Evolutionary conservation across 202 grass and related monocot species (phyloP), one percentile per base, ranked within the genome.

Genomic region (Schoenoplectus tabernaemontani): DNA sequence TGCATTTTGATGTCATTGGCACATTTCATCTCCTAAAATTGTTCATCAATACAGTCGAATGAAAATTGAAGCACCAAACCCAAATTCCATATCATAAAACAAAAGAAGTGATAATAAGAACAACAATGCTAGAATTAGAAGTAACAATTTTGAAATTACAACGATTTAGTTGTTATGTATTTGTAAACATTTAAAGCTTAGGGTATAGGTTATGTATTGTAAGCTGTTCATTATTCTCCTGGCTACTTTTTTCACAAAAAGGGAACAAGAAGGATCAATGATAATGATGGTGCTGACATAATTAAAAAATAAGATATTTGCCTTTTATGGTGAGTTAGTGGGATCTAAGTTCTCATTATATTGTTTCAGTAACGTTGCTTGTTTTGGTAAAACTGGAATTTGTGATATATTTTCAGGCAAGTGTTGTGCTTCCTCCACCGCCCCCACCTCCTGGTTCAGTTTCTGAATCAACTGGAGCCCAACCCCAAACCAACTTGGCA

Each of bases 361-460:
- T 19, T 75, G 7, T 51, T 75, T 34, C 46, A 34, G 30, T 54
- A 75, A 54, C 7, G 34, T 75, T 20, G 13, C 32, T 32, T 73
- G 68, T 73, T 50, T 32, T 73, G 37, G 30, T 78, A 20, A 38
- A 78, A 42, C 3, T 78, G 51, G 9, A 60, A 41, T 46, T 59
- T 46, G 5, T 78, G 53, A 9, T 62, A 16, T 43, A 17, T 24
- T 89, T 89, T 79, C 83, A 99, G 91, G 64, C 65, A 26, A 78
- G 56, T 41, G 43, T 48, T 75, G 43, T 84, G 24, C 86, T 83
- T 72, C 96, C 83, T 83, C 92, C 90, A 85, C 91, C 89, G 38
- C 96, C 96, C 23, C 91, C 83, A 2, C 91, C 91, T 3, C 91
- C 91, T 19, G 87, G 92, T 23, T 78, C 89, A 81, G 78, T 71